Evolutionary conservation across 2,329 filamentous ascomycete genomes (phyloP).

Genomic region (Metarhizium rileyi): DNA sequence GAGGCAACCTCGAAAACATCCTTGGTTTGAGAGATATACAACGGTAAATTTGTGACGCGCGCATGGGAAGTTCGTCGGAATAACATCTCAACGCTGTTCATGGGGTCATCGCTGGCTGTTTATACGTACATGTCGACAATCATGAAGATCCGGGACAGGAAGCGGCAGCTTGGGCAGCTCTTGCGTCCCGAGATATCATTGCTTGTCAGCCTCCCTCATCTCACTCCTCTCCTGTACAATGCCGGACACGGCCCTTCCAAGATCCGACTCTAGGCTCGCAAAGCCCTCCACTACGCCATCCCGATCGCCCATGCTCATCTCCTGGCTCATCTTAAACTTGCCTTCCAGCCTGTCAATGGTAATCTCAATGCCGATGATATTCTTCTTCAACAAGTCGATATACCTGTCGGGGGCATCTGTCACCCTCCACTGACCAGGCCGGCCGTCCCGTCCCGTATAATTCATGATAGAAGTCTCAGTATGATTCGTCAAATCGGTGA

Average conservation of each 20-base stretch:
- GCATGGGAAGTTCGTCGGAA: no score
- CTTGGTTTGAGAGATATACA: no score
- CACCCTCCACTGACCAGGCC: constrained; percentile 40
- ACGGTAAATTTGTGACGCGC: no score
- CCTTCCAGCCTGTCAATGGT: constrained; percentile 43
- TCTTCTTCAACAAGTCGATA: constrained; percentile 43
- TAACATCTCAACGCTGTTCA: no score
- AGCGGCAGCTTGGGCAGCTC: no score
- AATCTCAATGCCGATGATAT: constrained; percentile 53
- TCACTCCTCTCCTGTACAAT: constrained; percentile 22
- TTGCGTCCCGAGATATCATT: background rate
- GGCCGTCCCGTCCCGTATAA: constrained; percentile 28
- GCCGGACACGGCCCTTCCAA: constrained; percentile 20
- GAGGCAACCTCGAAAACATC: no score
- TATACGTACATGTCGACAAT: no score
- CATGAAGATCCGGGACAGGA: no score
- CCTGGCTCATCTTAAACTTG: constrained; percentile 61
- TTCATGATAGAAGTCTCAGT: constrained; percentile 48
- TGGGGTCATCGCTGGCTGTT: no score
- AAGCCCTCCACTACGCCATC: constrained; percentile 51
- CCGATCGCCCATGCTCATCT: constrained; percentile 40
- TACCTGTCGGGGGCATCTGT: constrained; percentile 46
- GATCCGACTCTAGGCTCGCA: constrained; percentile 21
- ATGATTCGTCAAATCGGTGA: constrained; percentile 41
- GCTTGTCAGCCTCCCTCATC: constrained; percentile 12